A percentile compares a stretch with the other conserved stretches of the same genome.
phyloP scores from a whole-genome alignment of 352 stramenopile genomes.

The Phytopythium ostracodes region DNA sequence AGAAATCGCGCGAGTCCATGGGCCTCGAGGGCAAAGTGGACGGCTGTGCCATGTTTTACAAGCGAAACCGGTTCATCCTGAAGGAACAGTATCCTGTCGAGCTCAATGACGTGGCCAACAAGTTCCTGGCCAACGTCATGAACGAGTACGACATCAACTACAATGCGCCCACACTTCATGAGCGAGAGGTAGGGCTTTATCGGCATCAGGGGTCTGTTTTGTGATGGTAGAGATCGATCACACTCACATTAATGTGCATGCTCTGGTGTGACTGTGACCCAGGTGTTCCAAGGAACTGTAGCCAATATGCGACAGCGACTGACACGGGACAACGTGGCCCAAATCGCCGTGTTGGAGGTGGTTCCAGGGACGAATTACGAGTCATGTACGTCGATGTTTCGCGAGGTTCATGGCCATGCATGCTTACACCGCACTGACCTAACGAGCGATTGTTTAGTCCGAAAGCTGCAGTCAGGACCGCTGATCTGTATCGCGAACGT shows the following conservation, averaged over 20 bases:
- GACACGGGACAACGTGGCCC: constrained; percentile 97
- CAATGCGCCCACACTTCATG: constrained; percentile 48
- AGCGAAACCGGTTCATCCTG: constrained; percentile 84
- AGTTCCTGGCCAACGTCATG: constrained; percentile 64
- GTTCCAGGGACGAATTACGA: constrained; percentile 75
- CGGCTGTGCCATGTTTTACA: constrained; percentile 98
- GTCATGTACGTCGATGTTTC: constrained; percentile 28
- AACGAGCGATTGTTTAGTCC: constrained; percentile 10
- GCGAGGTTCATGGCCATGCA: neutral
- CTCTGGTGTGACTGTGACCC: neutral
- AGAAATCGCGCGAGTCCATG: constrained; percentile 98
- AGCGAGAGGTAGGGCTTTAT: constrained; percentile 40
- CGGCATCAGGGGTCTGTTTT: neutral
- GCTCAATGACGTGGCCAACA: constrained; percentile 94
- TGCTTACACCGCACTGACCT: neutral
- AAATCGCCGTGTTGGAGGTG: constrained; percentile 96
- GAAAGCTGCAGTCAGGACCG: constrained; percentile 40
- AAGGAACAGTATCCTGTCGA: constrained; percentile 94
- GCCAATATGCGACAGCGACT: constrained; percentile 83
- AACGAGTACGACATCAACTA: constrained; percentile 81
- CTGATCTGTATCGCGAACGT: constrained; percentile 97
- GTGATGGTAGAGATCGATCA: neutral
- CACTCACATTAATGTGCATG: neutral
- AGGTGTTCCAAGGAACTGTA: constrained; percentile 40
- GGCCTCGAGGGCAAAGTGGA: constrained; percentile 97